phyloP scores from a whole-genome alignment of 2,329 filamentous ascomycete genomes.

The Bipolaris bicolor region DNA sequence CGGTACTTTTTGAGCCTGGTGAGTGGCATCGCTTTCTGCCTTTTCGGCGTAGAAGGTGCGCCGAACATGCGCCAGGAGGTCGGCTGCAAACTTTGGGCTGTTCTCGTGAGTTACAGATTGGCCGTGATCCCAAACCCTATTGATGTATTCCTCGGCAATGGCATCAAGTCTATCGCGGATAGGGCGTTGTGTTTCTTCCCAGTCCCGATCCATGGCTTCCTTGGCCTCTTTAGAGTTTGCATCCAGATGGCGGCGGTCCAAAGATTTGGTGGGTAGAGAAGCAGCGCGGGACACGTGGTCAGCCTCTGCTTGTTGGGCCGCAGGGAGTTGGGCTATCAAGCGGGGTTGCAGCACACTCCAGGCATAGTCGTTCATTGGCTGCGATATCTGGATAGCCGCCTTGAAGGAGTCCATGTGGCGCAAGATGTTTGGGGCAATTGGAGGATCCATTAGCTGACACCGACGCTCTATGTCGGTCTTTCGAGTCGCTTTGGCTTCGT shows the following conservation, averaged over 20 bases:
- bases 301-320: slow-evolving; percentile 64
- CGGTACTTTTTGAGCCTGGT: slow-evolving; percentile 4
- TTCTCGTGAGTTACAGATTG: slow-evolving; percentile 67
- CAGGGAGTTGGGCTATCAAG: slow-evolving; percentile 68
- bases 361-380: slow-evolving; percentile 69
- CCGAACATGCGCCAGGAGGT: slow-evolving; percentile 71
- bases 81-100: slow-evolving; percentile 71
- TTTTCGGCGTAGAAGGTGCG: slow-evolving; percentile 69
- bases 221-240: slow-evolving; percentile 59
- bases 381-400: slow-evolving; percentile 72
- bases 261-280: slow-evolving; percentile 54
- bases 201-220: slow-evolving; percentile 69
- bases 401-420: slow-evolving; percentile 76
- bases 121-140: slow-evolving; percentile 68
- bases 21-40: slow-evolving; percentile 58
- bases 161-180: slow-evolving; percentile 68
- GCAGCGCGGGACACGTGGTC: slow-evolving; percentile 57
- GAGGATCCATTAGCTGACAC: slow-evolving; percentile 69
- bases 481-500: slow-evolving; percentile 67
- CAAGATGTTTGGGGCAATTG: slow-evolving; percentile 66
- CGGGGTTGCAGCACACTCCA: slow-evolving; percentile 74
- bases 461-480: slow-evolving; percentile 74
- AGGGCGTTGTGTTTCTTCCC: slow-evolving; percentile 73
- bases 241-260: slow-evolving; percentile 57
- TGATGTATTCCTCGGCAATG: slow-evolving; percentile 74